Conservation (phyloP, 208 protist genomes). For the Crithidia fasciculata region DNA sequence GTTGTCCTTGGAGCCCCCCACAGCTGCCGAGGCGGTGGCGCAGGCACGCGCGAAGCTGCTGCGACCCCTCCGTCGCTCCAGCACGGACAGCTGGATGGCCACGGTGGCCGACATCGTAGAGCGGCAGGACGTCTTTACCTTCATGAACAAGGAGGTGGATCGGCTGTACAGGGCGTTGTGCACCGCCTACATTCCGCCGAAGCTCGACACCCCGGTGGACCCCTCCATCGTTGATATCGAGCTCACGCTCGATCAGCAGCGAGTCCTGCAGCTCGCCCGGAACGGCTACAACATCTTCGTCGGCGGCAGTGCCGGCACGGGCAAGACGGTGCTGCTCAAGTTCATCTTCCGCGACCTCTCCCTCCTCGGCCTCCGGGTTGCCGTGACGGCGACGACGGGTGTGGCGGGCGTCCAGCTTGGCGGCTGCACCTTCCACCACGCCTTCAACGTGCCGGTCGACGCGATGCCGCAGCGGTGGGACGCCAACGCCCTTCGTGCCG, state of each 20-base stretch:
- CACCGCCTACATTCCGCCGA: conserved; percentile 73
- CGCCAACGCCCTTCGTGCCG: conserved; percentile 69
- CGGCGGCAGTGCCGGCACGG: conserved; percentile 89
- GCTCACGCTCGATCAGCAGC: conserved; percentile 79
- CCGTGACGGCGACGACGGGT: conserved; percentile 90
- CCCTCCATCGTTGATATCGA: conserved; percentile 28
- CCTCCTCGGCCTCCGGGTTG: conserved; percentile 74
- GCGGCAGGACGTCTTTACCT: conserved; percentile 56
- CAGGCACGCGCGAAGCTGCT: conserved; percentile 18
- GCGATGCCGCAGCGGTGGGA: conserved; percentile 60
- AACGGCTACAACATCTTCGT: conserved; percentile 81
- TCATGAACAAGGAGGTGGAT: conserved; percentile 50
- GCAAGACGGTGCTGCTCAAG: conserved; percentile 90
- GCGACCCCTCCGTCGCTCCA: conserved; percentile 11
- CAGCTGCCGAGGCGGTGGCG: conserved; percentile 12
- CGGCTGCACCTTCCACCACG: conserved; percentile 92
- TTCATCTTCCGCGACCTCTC: conserved; percentile 69
- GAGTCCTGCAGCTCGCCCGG: conserved; percentile 64
- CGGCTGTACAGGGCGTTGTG: conserved; percentile 59
- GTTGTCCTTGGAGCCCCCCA: background rate
- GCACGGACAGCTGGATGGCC: conserved; percentile 43
- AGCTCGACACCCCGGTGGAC: conserved; percentile 74
- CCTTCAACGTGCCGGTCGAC: conserved; percentile 74
- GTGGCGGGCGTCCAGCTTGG: conserved; percentile 90
- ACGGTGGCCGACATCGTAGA: conserved; percentile 51